Evolutionary conservation across 768 basidiomycete species (phyloP).

Genomic region (Rhizopogon vulgaris): DNA sequence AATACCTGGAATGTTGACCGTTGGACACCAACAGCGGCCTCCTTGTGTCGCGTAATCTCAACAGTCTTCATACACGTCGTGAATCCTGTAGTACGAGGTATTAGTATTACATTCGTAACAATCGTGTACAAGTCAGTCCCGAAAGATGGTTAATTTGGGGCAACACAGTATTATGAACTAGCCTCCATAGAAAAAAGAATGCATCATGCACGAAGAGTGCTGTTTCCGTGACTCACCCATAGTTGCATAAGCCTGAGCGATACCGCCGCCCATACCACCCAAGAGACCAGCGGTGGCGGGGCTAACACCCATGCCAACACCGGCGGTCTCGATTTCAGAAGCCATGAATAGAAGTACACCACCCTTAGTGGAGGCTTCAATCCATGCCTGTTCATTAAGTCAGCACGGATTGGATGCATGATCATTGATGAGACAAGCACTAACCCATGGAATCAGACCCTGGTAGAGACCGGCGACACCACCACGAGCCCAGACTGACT

Average conservation of each 20-base stretch:
- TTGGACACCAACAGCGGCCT: slow-evolving; percentile 74
- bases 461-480: slow-evolving; percentile 91
- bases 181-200: slow-evolving; percentile 10
- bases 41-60: slow-evolving; percentile 95
- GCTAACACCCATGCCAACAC: slow-evolving; percentile 59
- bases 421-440: slow-evolving; percentile 16
- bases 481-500: slow-evolving; percentile 87
- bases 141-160: slow-evolving; percentile 10
- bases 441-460: slow-evolving; percentile 97
- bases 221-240: slow-evolving; percentile 71
- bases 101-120: slow-evolving; percentile 5
- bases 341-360: slow-evolving; percentile 94
- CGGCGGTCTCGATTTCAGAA: slow-evolving; percentile 82
- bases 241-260: slow-evolving; percentile 98
- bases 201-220: slow-evolving; percentile 10
- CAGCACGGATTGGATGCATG: neutral
- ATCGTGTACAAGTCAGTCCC: slow-evolving; percentile 1
- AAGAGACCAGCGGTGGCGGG: slow-evolving; percentile 83
- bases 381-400: slow-evolving; percentile 73
- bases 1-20: slow-evolving; percentile 95
- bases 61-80: slow-evolving; percentile 99
- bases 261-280: slow-evolving; percentile 96
- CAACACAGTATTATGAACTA: slow-evolving; percentile 14
- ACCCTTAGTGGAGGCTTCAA: slow-evolving; percentile 98
- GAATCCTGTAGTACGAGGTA: slow-evolving; percentile 55